Evolutionary conservation across 176 grass and related monocot genomes (phyloP), one percentile per base, ranked within the genome.

Genomic region (Aegilops longissima): DNA sequence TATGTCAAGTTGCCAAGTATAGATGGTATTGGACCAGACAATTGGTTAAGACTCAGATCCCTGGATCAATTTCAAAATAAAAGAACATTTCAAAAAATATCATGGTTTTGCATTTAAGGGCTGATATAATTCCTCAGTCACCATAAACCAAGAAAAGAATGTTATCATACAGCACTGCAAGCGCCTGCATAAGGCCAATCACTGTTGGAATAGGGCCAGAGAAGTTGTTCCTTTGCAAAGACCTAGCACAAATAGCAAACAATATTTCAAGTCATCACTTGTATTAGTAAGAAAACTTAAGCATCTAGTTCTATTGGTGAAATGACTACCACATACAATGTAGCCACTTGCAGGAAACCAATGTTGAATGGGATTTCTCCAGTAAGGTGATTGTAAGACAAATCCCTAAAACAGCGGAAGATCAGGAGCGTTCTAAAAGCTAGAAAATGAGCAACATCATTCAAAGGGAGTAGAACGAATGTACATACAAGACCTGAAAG

Each of bases 401-500:
- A 81, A 91, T 99, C 97, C 97, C 97, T 99, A 82, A 47, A 80
- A 90, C 84, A 40, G 69, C 8, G 21, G 67, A 88, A 73, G 16
- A 66, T 85, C 71, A 90, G 31, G 3, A 72, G 66, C 54, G 38
- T 29, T 67, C 71, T 12, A 67, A 61, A 67, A 39, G 78, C 20
- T n/a, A 77, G 33, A 66, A 9, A 11, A 39, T 17, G n/a, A 66
- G 33, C 25, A 77, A 18, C 23, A 27, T 38, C 54, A 72, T 20
- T 73, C 42, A 4, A 18, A 34, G 39, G 42, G 18, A 12, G 2
- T 47, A 76, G 67, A 73, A 82, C 68, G 17, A 24, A 84, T 44
- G 70, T 92, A 93, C 97, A 61, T 97, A 99, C 94, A 99, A 94
- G 86, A 99, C 94, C 84, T 99, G 94, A 90, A 99, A 99, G 83